Evolutionary conservation across 768 basidiomycete genomes (phyloP), one percentile per base, ranked within the genome.

Genomic region (Hydnum rufescens): DNA sequence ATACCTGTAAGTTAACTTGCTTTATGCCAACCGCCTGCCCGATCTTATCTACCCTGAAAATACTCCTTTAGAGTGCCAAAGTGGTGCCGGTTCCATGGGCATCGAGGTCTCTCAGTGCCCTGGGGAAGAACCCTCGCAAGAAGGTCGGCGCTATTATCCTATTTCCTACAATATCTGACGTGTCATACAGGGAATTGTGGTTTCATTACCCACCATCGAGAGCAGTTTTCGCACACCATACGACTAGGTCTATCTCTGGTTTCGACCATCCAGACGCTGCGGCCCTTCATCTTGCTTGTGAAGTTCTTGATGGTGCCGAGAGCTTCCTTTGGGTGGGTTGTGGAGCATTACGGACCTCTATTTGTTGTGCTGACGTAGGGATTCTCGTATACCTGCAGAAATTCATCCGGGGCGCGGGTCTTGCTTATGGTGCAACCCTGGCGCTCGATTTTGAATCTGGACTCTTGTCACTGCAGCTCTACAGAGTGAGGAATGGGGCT

Each of bases 161-260:
- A 43, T 18, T 22, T 3, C 44, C 23, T 53, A 58, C 13, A 36
- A 26, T 49, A 44, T 59, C n/a, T 58, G 5, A 32, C 22, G 29
- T 49, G 54, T 51, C 43, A 34, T 26, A 6, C 53, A 89, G 83
- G 85, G 82, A 26, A 72, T 88, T 28, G 73, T 97, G 23, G 81
- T 92, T 65, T 80, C 85, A 55, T 73, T 97, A 53, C 82, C 90
- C 1, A 89, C 88, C 3, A 93, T 96, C 56, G 95, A 99, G 66
- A 93, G 88, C 60, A 82, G 86, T 2, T 97, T n/a, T 78, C 63
- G 82, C 77, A 19, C 75, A 70, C 5, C 81, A 89, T 61, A 78
- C 77, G 4, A 74, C 84, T 0, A 86, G 80, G 62, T 78, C 81
- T 28, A 79, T 90, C 34, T 70, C 72, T 61, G 84, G 87, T 25